Percentiles rank a stretch among this genome's conserved stretches.
Conservation (phyloP, 805 yeast genomes). For the Wickerhamiella sorbophila region DNA sequence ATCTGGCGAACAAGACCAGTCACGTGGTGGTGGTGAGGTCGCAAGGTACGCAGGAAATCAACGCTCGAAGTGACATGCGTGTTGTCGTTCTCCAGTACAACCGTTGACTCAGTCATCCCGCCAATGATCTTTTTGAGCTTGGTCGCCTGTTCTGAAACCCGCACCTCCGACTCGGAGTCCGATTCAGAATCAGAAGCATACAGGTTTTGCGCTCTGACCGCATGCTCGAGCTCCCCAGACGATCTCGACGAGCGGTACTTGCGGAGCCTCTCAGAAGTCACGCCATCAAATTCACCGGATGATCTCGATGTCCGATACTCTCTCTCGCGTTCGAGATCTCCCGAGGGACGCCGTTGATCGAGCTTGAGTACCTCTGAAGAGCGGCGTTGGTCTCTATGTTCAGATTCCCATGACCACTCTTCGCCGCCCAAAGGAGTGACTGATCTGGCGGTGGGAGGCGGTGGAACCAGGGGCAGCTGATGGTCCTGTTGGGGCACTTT, state of each 20-base stretch:
- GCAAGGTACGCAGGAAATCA: constrained; percentile 25
- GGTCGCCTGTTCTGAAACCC: constrained; percentile 13
- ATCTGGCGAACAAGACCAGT: not conserved
- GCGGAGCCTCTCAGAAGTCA: no score
- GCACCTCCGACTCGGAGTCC: not conserved
- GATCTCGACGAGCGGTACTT: not conserved
- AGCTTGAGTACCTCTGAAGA: no score
- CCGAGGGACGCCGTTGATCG: not conserved
- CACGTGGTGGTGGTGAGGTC: constrained; percentile 4
- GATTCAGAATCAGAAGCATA: not conserved
- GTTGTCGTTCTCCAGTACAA: constrained; percentile 20
- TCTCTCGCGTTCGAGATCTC: not conserved
- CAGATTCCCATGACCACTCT: not conserved
- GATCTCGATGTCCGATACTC: not conserved
- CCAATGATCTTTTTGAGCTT: constrained; percentile 24
- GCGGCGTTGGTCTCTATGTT: not conserved
- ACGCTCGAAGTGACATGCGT: constrained; percentile 25
- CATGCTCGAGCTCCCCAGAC: not conserved
- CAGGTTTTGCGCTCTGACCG: not conserved
- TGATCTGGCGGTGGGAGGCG: not conserved
- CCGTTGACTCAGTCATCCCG: constrained; percentile 23
- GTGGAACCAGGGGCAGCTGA: not conserved
- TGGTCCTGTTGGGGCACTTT: not conserved
- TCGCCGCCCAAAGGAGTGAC: not conserved
- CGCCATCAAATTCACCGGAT: not conserved